Percentiles rank a stretch among this genome's conserved stretches.
These are phyloP conservation scores for Microdochium bolleyi DNA, from an alignment of 2,329 filamentous ascomycete species.

Conservation along the genomic window DNA sequence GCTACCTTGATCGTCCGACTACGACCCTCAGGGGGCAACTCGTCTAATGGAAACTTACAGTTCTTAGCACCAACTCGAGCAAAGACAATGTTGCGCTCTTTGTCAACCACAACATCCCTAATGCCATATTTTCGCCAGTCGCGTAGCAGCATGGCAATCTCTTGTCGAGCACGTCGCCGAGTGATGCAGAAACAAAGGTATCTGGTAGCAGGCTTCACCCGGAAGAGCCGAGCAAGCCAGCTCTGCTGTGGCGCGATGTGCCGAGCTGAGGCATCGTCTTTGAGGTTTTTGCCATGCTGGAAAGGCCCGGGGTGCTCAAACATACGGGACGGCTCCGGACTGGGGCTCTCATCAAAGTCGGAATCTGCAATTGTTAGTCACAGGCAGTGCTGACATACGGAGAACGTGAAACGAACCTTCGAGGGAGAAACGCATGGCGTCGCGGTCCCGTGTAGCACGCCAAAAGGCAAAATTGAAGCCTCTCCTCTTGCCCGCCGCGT, in stretches of 20 bases:
- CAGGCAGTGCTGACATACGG: neutral
- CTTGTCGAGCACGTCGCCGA: conserved; percentile 66
- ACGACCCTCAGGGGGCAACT: neutral
- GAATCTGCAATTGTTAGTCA: conserved; percentile 17
- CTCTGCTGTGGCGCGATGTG: conserved; percentile 63
- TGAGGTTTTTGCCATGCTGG: conserved; percentile 10
- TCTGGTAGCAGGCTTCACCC: conserved; percentile 74
- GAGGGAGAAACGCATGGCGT: neutral
- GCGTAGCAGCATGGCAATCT: conserved; percentile 65
- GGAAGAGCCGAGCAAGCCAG: conserved; percentile 84
- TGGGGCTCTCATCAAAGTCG: conserved; percentile 20
- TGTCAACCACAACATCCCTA: conserved; percentile 69
- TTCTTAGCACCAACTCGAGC: conserved; percentile 71
- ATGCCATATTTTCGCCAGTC: conserved; percentile 83
- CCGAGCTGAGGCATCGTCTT: conserved; percentile 27
- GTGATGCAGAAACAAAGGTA: conserved; percentile 69
- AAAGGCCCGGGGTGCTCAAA: conserved; percentile 9
- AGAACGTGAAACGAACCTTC: neutral
- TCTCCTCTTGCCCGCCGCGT: conserved; percentile 32
- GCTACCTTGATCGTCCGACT: too few species aligned
- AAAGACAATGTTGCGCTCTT: conserved; percentile 70
- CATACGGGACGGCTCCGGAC: conserved; percentile 12
- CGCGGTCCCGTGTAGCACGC: conserved; percentile 26
- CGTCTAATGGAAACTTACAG: conserved; percentile 47
- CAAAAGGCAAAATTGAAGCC: conserved; percentile 46